phyloP scores from a whole-genome alignment of 2,329 filamentous ascomycete species.

The Diaporthe batatas region DNA sequence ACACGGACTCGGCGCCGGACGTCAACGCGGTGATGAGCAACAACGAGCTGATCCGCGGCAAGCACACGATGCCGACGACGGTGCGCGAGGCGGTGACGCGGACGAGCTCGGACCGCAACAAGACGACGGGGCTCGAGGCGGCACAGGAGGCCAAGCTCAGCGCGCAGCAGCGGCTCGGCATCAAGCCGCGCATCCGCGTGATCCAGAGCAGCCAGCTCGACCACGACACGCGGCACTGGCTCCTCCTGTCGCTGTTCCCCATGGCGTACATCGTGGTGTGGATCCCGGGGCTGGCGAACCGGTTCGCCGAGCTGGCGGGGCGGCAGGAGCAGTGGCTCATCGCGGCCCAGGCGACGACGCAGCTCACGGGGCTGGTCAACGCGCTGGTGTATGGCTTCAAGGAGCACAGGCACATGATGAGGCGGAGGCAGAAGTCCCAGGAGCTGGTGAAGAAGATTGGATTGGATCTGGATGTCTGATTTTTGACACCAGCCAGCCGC shows the following conservation, averaged over 20 bases:
- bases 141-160: conserved; percentile 37
- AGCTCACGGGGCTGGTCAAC: conserved; percentile 39
- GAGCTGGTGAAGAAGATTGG: conserved; percentile 12
- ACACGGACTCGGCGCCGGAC: conserved; percentile 21
- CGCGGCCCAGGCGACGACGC: conserved; percentile 39
- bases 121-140: conserved; percentile 35
- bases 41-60: conserved; percentile 39
- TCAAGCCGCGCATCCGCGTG: conserved; percentile 35
- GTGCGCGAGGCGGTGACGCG: conserved; percentile 36
- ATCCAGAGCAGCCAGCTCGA: conserved; percentile 38
- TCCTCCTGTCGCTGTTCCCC: conserved; percentile 38
- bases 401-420: conserved; percentile 35
- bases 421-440: conserved; percentile 6
- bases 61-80: conserved; percentile 25
- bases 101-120: conserved; percentile 31
- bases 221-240: conserved; percentile 39
- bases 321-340: conserved; percentile 6
- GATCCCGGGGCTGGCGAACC: conserved; percentile 36
- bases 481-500: neutral
- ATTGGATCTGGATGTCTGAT: conserved; percentile 17
- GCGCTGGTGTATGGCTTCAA: conserved; percentile 39
- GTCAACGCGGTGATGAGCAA: conserved; percentile 34
- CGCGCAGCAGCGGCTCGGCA: conserved; percentile 32
- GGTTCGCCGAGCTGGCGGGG: conserved; percentile 33
- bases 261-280: conserved; percentile 38